Evolutionary conservation across 2,329 filamentous ascomycete genomes (phyloP), one percentile per base, ranked within the genome.

Genomic region (Fusarium protoensiforme): DNA sequence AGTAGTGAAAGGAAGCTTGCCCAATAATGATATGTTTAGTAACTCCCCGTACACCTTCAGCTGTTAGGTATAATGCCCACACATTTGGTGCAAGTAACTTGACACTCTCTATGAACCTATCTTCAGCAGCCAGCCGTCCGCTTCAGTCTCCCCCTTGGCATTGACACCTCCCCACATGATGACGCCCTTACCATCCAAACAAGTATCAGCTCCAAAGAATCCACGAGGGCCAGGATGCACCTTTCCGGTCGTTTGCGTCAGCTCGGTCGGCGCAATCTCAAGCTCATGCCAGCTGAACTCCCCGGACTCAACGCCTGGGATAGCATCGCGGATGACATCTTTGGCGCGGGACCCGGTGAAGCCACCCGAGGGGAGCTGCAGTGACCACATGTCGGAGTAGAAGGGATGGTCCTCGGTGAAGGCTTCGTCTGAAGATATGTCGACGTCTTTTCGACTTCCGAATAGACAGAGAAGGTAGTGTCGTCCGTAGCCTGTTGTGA

Each of bases 81-180:
- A 10, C 8, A 33, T 13, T 13, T 8, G 31, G 8, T 33, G 9
- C 20, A 27, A 18, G 20, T 16, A 14, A 3, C 22, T 7, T 9
- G 16, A 8, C 4, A 11, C 22, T 3, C 5, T 9, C 14, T 39
- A 8, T 57, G 18, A 74, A 10, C 62, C 67, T 36, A 74, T 29
- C 69, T 67, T 74, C 57, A 75, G 35, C 11, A 75, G 20, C 73
- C 73, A 75, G 1, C 73, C 73, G 38, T 75, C 73, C 22, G 68
- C 68, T 48, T 75, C 73, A 7, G 63, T 75, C 60, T 75, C 73
- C 1, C 71, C 73, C 39, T 75, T 75, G 0, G 73, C 68, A 31
- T 75, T 75, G 3, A 75, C n/a, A 7, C 73, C 73, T 36, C 73
- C 73, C 73, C 73, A 75, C 16, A 75, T 29, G 7, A 75, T 22